Evolutionary conservation across 345 rosid species (phyloP), one percentile per base, ranked within the genome.

Genomic region (Gossypium australe): DNA sequence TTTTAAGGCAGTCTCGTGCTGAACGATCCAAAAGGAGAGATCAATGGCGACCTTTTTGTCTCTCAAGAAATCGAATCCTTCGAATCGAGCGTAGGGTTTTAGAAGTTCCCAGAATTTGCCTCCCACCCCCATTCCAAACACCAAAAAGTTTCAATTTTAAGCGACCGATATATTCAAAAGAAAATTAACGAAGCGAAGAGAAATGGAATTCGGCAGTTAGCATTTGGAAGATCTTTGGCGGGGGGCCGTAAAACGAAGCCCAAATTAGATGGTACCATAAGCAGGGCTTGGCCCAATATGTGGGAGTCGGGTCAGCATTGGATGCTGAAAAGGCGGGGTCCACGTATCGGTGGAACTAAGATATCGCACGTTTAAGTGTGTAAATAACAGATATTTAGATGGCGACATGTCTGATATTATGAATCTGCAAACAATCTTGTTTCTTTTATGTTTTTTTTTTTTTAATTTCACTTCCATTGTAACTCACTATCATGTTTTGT

Each of bases 61-160:
- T 53, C 93, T 87, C 80, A 95, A 81, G 85, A 44, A 89, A 81
- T 86, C 91, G 74, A 76, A 84, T 11, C 92, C 96, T 76, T 93
- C 82, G 25, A 47, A 71, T 9, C 82, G 83, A 27, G 80, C 89
- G 49, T 81, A 84, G 83, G 97, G 98, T 79, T 83, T 90, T 11
- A 91, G 77, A 83, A 89, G 74, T 49, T 90, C 97, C 97, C 99
- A 95, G 85, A 95, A 93, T n/a, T 88, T 89, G 25, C 94, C 94
- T 24, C 97, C 94, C 10, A 90, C 90, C 18, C 97, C 99, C 98
- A 93, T 89, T 67, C 9, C 1, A n/a, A 11, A 9, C 49, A 2
- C 14, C 20, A 55, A 67, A 45, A 44, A 0, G 5, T 8, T 3
- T 11, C 18, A 5, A 72, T 27, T 57, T 7, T 14, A 43, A 18